Evolutionary conservation across 495 filamentous ascomycete genomes (phyloP).

Genomic region (Trichoderma orchidacearum): DNA sequence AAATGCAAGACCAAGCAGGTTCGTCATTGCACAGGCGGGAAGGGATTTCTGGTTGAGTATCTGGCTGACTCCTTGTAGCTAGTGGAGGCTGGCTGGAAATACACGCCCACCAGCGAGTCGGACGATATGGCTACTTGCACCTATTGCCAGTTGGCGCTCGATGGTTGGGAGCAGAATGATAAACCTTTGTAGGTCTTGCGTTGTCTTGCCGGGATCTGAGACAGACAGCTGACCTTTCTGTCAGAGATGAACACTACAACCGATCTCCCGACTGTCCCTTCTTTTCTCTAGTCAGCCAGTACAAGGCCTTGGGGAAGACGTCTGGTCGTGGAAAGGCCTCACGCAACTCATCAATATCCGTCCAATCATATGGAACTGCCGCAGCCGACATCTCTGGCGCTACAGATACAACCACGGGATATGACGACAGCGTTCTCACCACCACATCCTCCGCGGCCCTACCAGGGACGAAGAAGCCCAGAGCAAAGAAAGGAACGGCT

Average conservation of each 20-base stretch:
- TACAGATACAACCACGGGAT: constrained; percentile 33
- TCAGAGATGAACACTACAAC: constrained; percentile 71
- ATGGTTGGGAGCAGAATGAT: constrained; percentile 87
- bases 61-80: constrained; percentile 42
- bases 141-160: constrained; percentile 74
- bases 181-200: constrained; percentile 56
- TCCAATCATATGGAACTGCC: constrained; percentile 46
- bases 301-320: not conserved
- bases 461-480: constrained; percentile 35
- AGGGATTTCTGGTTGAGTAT: too few relatives aligned
- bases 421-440: constrained; percentile 58
- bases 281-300: constrained; percentile 44
- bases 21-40: constrained; percentile 7
- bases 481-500: constrained; percentile 32
- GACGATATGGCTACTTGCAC: constrained; percentile 77
- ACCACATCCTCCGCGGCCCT: constrained; percentile 41
- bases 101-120: constrained; percentile 66
- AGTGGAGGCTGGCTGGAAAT: constrained; percentile 85
- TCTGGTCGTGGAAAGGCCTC: constrained; percentile 23
- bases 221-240: constrained; percentile 12
- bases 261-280: constrained; percentile 72
- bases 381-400: constrained; percentile 26
- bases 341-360: constrained; percentile 58
- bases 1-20: constrained; percentile 79
- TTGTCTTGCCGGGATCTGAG: constrained; percentile 7